phyloP scores from a whole-genome alignment of 148 eudicot species.

The Rhododendron ovatum region DNA sequence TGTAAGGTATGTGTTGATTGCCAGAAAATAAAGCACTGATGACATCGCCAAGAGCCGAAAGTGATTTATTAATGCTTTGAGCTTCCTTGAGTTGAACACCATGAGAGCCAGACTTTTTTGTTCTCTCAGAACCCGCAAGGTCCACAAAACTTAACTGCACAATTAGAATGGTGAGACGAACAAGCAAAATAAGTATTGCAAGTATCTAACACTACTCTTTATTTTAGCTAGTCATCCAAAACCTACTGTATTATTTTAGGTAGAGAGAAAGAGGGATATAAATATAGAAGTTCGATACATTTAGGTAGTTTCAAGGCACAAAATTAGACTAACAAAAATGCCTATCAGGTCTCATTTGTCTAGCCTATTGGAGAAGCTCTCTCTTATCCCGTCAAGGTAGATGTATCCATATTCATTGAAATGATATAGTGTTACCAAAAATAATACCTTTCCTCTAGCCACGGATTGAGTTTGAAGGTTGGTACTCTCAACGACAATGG shows the following conservation, averaged over 20 bases:
- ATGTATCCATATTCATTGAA: neutral
- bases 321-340: neutral
- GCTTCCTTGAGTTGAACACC: constrained; percentile 94
- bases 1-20: constrained; percentile 86
- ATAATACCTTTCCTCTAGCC: constrained; percentile 88
- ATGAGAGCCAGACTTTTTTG: constrained; percentile 87
- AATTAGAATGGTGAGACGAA: neutral
- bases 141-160: constrained; percentile 96
- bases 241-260: neutral
- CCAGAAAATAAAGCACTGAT: constrained; percentile 84
- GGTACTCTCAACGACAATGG: constrained; percentile 85
- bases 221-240: neutral
- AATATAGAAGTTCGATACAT: neutral
- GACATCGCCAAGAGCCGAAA: constrained; percentile 97
- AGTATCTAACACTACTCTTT: neutral
- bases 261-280: neutral
- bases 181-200: neutral
- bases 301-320: neutral
- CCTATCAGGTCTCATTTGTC: neutral
- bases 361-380: neutral
- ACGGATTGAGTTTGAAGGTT: constrained; percentile 92
- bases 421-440: neutral
- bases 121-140: constrained; percentile 98
- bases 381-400: neutral
- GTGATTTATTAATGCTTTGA: constrained; percentile 93